Conservation (phyloP, 2,329 filamentous ascomycete species). For the Cadophora sp. region DNA sequence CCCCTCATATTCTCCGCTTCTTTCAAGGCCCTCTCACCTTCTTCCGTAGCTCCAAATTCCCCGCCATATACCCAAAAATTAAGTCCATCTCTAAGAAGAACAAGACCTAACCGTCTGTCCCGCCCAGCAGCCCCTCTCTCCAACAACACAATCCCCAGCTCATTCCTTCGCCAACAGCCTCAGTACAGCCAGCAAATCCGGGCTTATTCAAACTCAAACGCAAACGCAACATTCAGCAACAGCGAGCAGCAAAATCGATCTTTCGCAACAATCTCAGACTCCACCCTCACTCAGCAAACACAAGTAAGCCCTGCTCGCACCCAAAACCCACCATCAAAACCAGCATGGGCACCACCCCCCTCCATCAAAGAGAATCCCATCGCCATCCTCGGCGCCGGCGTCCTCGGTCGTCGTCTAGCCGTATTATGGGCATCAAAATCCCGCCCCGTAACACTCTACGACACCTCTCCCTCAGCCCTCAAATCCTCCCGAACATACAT, state of each 20-base stretch:
- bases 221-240: not conserved
- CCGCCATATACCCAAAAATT: not conserved
- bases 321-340: not conserved
- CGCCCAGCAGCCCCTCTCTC: constrained; percentile 9
- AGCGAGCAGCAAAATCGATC: not conserved
- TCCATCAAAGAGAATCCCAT: constrained; percentile 41
- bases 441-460: constrained; percentile 51
- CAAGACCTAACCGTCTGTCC: constrained; percentile 7
- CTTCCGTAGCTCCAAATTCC: not conserved
- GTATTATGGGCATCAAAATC: constrained; percentile 51
- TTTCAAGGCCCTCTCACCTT: constrained; percentile 16
- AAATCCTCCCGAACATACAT: constrained; percentile 49
- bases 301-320: constrained; percentile 7
- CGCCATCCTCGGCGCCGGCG: constrained; percentile 50
- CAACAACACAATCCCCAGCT: constrained; percentile 7
- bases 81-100: not conserved
- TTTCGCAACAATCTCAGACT: not conserved
- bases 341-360: constrained; percentile 23
- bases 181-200: constrained; percentile 13
- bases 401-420: constrained; percentile 51
- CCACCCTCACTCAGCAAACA: constrained; percentile 1
- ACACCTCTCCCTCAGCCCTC: constrained; percentile 48
- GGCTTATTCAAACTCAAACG: not conserved
- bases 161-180: constrained; percentile 9
- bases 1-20: constrained; percentile 25